Base-by-base conservation (phyloP, 352 stramenopile genomes). In the Achlya hypogyna region DNA sequence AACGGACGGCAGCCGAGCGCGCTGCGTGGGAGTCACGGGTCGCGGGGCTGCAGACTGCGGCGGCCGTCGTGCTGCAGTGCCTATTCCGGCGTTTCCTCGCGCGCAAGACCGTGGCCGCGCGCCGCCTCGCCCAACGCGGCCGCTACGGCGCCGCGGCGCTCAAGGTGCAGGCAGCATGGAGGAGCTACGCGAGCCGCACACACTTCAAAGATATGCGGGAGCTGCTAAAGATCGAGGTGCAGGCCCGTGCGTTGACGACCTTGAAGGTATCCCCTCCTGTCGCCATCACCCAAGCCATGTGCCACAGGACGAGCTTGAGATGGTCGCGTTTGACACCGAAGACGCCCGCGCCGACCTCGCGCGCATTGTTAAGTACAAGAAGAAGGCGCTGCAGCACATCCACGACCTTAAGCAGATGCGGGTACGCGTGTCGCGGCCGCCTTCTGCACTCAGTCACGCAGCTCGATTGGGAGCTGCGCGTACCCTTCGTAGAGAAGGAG, bases 321-420 rank as follows among this genome's bases (percentile, higher is more conserved):
- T 88, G 65, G 82, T 91, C 35, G 74, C 86, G 53, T 86, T 91
- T 51, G 84, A 91, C 56, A 74, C 87, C 22, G 65, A 85, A 2
- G 83, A 93, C 47, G 76, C 80, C 0, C 75, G 76, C 4, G 59
- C 58, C 2, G 82, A 91, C 67, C 63, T 89, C 1, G 87, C 87
- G 54, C 79, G 79, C 1, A 59, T 89, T n/a, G 76, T 86, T 65
- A 85, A 85, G 68, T 87, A 88, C 74, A 87, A 88, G 62, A 78
- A 78, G 34, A 91, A 90, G 72, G 73, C 79, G 14, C 64, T 90
- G 4, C 74, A 79, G 6, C 79, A 82, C 8, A 81, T 89, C 45
- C 84, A 86, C 43, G 82, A 93, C 69, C 69, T 93, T 25, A 89
- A 89, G 58, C 75, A 77, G 1, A 90, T 89, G 77, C 78, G 77